Evolutionary conservation across 1,139 yeast genomes (phyloP), one percentile per base, ranked within the genome.

Genomic region (Candida sp.): DNA sequence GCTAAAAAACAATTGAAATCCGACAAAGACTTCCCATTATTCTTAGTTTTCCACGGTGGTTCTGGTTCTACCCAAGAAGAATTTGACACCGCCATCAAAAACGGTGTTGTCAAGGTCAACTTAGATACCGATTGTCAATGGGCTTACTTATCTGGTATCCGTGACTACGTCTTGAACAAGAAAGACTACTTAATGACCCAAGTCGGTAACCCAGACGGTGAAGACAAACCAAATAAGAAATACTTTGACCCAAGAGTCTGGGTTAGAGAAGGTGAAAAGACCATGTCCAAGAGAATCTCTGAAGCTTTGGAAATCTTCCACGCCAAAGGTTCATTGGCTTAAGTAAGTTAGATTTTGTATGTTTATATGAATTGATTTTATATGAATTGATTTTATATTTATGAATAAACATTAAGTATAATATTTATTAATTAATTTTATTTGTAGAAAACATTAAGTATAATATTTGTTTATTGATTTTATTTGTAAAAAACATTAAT

Each of bases 241-340:
- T 90, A 75, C 89, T 93, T 89, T 70, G 99, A 93, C 79, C 99
- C 99, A 77, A 93, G 99, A 85, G 98, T 91, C 74, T 93, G 99
- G 99, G 97, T 93, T 58, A 91, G 99, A 82, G 98, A 91, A 77
- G 99, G 99, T 81, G 99, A 93, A 81, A 89, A 90, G 91, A 90
- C 98, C 70, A 93, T 93, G 98, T 60, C 83, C 56, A 75, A 72
- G 57, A 88, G 97, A 83, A 80, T 95, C 64, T 57, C 84, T 52
- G 86, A 84, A 70, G 95, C 96, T 64, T 81, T 93, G 69, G 79
- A 75, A 44, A 77, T 87, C 67, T 93, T 93, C 96, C 91, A 84
- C 80, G 77, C 95, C 61, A 75, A 79, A 68, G 68, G 69, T 68
- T 82, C 79, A 68, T 67, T 84, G 61, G 33, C 44, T 22, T 27